Evolutionary conservation across 2,329 filamentous ascomycete species (phyloP), one percentile per base, ranked within the genome.

Genomic region (Aspergillus costaricaensis): DNA sequence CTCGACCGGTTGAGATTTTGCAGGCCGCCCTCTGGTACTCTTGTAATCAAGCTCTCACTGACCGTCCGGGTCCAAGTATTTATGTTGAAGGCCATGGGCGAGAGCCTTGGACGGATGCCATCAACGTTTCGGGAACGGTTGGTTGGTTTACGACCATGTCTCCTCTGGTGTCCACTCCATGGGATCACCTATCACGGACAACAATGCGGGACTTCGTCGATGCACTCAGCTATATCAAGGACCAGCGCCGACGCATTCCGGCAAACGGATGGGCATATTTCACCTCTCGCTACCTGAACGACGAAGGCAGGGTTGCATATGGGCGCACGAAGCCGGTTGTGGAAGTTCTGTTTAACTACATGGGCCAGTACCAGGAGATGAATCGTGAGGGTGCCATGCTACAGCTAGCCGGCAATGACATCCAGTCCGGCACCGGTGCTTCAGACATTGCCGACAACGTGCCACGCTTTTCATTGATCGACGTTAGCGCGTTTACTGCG

Each of bases 1-100:
- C 57, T 3, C 41, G 54, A 21, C 53, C 49, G 7, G 27, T 49
- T 2, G 60, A 62, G 14, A 43, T 62, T n/a, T 8, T 62, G n/a
- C 57, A 53, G 2, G 60, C 60, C 4, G 52, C 52, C 17, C 43
- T 56, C 10, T 14, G 36, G 9, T 21, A 54, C 30, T 58, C 59
- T 2, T 60, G 50, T 15, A 9, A 17, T 5, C 17, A 38, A 12
- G 39, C 44, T 2, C 59, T 64, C 32, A 8, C 5, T 5, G 56
- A 55, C 23, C 59, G 50, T 4, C 14, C 27, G 3, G 3, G 12
- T 6, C 62, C 62, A 1, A 49, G 52, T 12, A 38, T 64, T 36
- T 62, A 52, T 44, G 43, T 10, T 32, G 62, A 64, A 38, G 57
- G 53, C 9, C 62, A 64, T 47, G 62, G 62, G 4, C 48, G 62